Evolutionary conservation across 768 basidiomycete species (phyloP), one percentile per base, ranked within the genome.

Genomic region (Hortiboletus campestris): DNA sequence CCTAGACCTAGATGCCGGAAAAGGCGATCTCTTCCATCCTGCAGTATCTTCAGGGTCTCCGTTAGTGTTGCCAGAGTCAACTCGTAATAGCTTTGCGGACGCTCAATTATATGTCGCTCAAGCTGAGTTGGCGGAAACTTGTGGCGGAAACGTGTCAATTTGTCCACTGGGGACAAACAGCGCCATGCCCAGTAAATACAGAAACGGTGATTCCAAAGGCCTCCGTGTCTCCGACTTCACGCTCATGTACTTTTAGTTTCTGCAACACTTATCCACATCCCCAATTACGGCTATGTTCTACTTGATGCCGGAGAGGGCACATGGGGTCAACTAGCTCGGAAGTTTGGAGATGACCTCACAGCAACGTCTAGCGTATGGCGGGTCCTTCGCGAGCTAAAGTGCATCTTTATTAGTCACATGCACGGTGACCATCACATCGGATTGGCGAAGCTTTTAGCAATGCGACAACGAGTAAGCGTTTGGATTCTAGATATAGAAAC

Each of bases 371-470:
- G 76, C 51, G 83, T 82, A 3, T 82, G 82, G 78, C 67, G 83
- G 13, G 76, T 86, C 14, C 74, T 94, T 49, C 75, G 84, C n/a
- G 76, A 88, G 47, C 69, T 94, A 13, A 87, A 82, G 63, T 85
- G 90, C 66, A 80, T 98, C 36, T 97, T 86, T 69, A 77, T 96
- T 56, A 93, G 90, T 57, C 96, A 98, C 67, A 81, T 89, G 61
- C 96, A 97, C 65, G 95, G 81, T 0, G 96, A 98, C 66, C 96
- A 98, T 69, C 95, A 97, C 66, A 80, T 88, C 39, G 95, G 96
- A 9, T 69, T 95, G 34, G 79, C 85, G 0, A 83, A 84, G 55
- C 74, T 98, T 9, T 76, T 98, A 17, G 76, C 82, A 0, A 82
- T 86, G 74, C 80, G 96, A 51, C 80, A 78, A 49, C 74, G 76